Percentiles rank a stretch among this genome's conserved stretches.
These are phyloP conservation scores for Clarireedia paspali DNA, from an alignment of 2,329 filamentous ascomycete genomes.

Conservation along the genomic window DNA sequence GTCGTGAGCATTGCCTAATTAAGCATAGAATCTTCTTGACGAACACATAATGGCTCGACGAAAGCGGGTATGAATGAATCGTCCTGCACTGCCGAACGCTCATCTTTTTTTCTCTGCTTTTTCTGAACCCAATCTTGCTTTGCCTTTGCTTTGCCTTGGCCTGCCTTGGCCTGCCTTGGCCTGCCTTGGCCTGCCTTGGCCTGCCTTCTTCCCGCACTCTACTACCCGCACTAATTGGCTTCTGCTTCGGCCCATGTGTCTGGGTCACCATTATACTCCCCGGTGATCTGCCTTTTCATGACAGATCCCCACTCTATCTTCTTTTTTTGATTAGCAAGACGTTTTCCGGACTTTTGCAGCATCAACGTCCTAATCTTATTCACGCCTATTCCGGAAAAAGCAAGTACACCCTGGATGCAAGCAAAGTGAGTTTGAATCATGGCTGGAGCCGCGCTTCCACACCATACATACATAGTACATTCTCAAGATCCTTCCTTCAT, in stretches of 20 bases:
- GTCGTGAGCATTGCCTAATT: background rate
- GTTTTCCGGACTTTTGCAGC: background rate
- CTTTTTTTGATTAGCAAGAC: background rate
- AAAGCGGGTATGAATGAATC: background rate
- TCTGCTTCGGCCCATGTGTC: slow-evolving; percentile 8
- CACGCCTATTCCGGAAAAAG: background rate
- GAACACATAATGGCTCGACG: background rate
- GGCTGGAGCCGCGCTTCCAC: background rate
- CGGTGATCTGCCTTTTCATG: background rate
- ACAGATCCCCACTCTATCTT: background rate
- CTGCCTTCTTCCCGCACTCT: background rate
- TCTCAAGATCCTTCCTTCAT: background rate
- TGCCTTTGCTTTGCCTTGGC: too few relatives aligned
- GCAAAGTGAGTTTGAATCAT: background rate
- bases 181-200: background rate
- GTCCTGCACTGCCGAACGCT: background rate
- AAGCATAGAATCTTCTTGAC: background rate
- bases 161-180: background rate
- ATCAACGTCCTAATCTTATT: background rate
- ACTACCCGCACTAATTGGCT: slow-evolving; percentile 1
- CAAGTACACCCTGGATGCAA: background rate
- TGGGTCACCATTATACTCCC: background rate
- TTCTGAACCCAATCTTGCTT: background rate
- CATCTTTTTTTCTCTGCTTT: background rate
- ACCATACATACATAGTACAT: background rate